Percentiles rank a stretch among this genome's conserved stretches.
phyloP scores from a whole-genome alignment of 2,329 filamentous ascomycete species.

The Fusarium coicis region DNA sequence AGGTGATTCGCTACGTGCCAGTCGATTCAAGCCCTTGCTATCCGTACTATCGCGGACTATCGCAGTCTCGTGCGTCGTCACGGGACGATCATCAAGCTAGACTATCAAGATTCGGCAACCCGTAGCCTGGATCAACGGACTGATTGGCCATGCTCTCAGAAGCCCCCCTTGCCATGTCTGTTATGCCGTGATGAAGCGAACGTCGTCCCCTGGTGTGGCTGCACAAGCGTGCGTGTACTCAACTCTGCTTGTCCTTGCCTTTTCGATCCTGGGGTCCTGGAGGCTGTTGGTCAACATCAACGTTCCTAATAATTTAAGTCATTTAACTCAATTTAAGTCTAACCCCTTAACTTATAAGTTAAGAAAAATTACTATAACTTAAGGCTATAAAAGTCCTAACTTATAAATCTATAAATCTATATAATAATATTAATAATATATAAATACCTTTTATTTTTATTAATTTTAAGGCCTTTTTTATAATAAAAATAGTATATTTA shows the following conservation, averaged over 20 bases:
- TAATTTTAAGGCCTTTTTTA: too few relatives aligned
- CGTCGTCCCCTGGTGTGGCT: conserved; percentile 16
- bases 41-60: not conserved
- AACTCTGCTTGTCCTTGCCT: conserved; percentile 7
- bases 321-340: too few relatives aligned
- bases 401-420: too few relatives aligned
- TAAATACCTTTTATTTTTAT: too few relatives aligned
- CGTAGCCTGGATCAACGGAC: not conserved
- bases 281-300: conserved; percentile 7
- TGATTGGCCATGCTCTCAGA: not conserved
- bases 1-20: conserved; percentile 34
- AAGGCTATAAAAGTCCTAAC: too few relatives aligned
- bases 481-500: too few relatives aligned
- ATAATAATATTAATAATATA: too few relatives aligned
- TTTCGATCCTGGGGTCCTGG: not conserved
- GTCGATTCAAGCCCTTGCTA: conserved; percentile 6
- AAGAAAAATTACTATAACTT: too few relatives aligned
- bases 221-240: conserved; percentile 16
- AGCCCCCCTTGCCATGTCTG: conserved; percentile 2
- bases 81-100: conserved; percentile 24
- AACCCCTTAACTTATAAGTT: too few relatives aligned
- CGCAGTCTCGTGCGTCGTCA: conserved; percentile 41
- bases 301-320: too few relatives aligned
- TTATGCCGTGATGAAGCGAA: conserved; percentile 40
- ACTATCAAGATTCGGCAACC: conserved; percentile 7